Evolutionary conservation across 441 rosid species (phyloP).

Genomic region (Viola pubescens): DNA sequence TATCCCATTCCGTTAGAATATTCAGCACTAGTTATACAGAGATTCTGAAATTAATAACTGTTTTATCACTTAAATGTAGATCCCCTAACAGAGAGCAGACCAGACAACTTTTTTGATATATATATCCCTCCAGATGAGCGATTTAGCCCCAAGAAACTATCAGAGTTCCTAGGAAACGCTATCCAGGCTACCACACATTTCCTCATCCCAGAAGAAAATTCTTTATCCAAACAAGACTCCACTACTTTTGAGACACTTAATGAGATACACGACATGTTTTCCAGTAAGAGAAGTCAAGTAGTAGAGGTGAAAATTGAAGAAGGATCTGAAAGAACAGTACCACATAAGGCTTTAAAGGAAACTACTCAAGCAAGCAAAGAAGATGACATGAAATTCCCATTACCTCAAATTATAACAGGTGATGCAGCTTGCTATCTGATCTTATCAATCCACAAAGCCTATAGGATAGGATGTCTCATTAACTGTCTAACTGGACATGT

Average conservation of each 20-base stretch:
- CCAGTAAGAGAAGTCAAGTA: constrained; percentile 23
- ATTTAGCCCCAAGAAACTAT: constrained; percentile 40
- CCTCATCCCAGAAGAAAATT: constrained; percentile 32
- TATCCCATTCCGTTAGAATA: neutral
- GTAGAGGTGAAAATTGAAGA: constrained; percentile 17
- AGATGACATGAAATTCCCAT: constrained; percentile 29
- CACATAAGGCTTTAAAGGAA: constrained; percentile 23
- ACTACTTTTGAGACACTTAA: constrained; percentile 39
- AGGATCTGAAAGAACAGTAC: constrained; percentile 33
- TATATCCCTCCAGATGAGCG: constrained; percentile 63
- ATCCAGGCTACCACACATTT: constrained; percentile 35
- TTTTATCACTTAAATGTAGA: constrained; percentile 19
- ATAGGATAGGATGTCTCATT: neutral
- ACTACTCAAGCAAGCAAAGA: constrained; percentile 22
- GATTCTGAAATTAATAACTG: neutral
- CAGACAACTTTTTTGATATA: constrained; percentile 26
- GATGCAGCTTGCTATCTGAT: constrained; percentile 9
- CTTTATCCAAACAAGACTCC: constrained; percentile 25
- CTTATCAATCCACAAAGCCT: neutral
- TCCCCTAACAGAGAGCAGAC: constrained; percentile 24
- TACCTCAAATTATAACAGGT: constrained; percentile 52
- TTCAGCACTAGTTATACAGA: neutral
- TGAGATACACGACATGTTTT: constrained; percentile 40
- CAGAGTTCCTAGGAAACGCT: constrained; percentile 36
- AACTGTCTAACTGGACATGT: neutral